phyloP scores from a whole-genome alignment of 805 yeast species.

The Kuraishia cidri region DNA sequence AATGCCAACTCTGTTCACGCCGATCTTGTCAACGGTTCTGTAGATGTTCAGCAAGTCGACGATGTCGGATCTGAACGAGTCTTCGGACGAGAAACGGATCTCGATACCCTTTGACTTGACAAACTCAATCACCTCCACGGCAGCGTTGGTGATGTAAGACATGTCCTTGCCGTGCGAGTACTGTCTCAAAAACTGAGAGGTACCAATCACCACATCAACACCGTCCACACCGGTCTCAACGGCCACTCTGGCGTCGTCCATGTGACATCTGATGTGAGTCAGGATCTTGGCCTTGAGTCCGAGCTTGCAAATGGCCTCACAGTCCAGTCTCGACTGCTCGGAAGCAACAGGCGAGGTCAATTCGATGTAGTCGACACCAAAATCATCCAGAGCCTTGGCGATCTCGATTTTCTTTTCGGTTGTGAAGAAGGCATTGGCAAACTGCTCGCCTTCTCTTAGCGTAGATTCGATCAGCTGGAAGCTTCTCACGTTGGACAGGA shows the following conservation, averaged over 20 bases:
- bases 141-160: slow-evolving; percentile 94
- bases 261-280: slow-evolving; percentile 96
- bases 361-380: slow-evolving; percentile 97
- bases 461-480: slow-evolving; percentile 95
- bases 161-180: slow-evolving; percentile 97
- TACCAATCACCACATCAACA: slow-evolving; percentile 97
- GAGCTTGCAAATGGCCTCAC: slow-evolving; percentile 97
- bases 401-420: slow-evolving; percentile 95
- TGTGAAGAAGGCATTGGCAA: slow-evolving; percentile 92
- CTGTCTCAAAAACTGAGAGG: slow-evolving; percentile 89
- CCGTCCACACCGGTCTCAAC: slow-evolving; percentile 99
- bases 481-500: slow-evolving; percentile 75
- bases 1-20: slow-evolving; percentile 97
- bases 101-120: slow-evolving; percentile 96
- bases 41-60: slow-evolving; percentile 93
- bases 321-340: slow-evolving; percentile 86
- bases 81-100: slow-evolving; percentile 95
- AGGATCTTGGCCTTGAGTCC: slow-evolving; percentile 93
- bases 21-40: slow-evolving; percentile 93
- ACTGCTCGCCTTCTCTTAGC: slow-evolving; percentile 96
- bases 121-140: slow-evolving; percentile 93
- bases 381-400: slow-evolving; percentile 94
- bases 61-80: slow-evolving; percentile 93
- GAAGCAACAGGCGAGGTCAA: slow-evolving; percentile 97
- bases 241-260: slow-evolving; percentile 97